Base-by-base conservation (phyloP, 306 rosid species). In the Sicyos baderoa region DNA sequence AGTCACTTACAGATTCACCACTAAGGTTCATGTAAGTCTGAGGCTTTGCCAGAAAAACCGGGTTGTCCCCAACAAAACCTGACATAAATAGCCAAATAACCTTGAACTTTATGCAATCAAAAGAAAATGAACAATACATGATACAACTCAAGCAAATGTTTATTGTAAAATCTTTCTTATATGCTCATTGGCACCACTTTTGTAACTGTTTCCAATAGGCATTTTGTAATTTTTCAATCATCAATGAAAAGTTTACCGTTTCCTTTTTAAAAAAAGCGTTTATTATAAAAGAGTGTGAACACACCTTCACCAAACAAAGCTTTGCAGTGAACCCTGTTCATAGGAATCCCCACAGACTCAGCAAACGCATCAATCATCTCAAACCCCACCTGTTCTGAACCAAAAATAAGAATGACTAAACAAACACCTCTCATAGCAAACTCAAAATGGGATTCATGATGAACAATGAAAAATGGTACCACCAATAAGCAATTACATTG, bases 11-110 rank as follows among this genome's bases (percentile, higher is more conserved):
- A 1, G 99, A 93, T 88, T 93, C 99, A 72, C 99, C 99, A 55
- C 91, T 86, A 51, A 93, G 79, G 76, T 90, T 90, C 99, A 93
- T 93, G 77, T 88, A 93, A 67, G 99, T 93, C 72, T 93, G 99
- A 82, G 97, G 97, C 84, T 88, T 93, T 72, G 97, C 92, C 75
- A 93, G 89, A 75, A 93, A 76, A 77, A 93, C 86, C 14, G 96
- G 96, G 70, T 70, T 75, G n/a, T 82, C 94, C 54, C 84, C 94
- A 62, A 88, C 95, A 82, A 84, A 88, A 74, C 97, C 94, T 89
- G 81, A 7, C 72, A 75, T 23, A 64, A 51, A 69, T 53, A 32
- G 73, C 29, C 71, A 57, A 66, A 72, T 15, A 68, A 29, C 71
- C 75, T 25, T 79, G 66, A 65, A 68, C 72, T 59, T 72, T 47